phyloP scores from a whole-genome alignment of 192 early-diverging fungal genomes.

The Backusella morwellensis region DNA sequence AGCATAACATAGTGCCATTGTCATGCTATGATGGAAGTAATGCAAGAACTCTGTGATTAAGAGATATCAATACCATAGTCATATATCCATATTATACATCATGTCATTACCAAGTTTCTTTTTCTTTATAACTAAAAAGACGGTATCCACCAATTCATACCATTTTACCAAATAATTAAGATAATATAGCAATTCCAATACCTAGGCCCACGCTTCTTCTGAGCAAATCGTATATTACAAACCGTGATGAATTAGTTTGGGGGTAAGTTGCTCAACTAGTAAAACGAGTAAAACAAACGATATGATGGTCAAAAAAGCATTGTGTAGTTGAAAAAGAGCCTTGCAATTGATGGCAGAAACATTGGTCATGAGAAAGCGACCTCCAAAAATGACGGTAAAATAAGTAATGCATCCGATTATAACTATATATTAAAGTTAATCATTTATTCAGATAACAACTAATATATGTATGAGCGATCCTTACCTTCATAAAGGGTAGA shows the following conservation, averaged over 20 bases:
- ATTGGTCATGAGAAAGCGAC: constrained; percentile 62
- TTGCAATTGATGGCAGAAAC: constrained; percentile 66
- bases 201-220: constrained; percentile 61
- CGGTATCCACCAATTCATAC: constrained; percentile 83
- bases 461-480: not conserved
- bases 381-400: constrained; percentile 73
- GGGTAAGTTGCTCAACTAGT: constrained; percentile 70
- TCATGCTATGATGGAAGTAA: constrained; percentile 89
- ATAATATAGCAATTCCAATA: constrained; percentile 78
- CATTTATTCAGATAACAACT: not conserved
- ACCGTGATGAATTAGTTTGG: constrained; percentile 63
- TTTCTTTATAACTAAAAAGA: constrained; percentile 82
- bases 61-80: not conserved
- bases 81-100: not conserved
- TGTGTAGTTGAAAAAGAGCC: constrained; percentile 74
- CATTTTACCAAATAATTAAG: constrained; percentile 90
- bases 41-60: constrained; percentile 73
- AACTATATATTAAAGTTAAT: constrained; percentile 22
- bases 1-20: constrained; percentile 78
- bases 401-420: constrained; percentile 51
- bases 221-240: constrained; percentile 71
- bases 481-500: constrained; percentile 37
- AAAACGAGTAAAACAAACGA: constrained; percentile 67
- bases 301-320: constrained; percentile 66
- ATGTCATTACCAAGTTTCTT: constrained; percentile 57